Conservation (phyloP, 805 yeast genomes). For the Saccharomycopsis olivae region DNA sequence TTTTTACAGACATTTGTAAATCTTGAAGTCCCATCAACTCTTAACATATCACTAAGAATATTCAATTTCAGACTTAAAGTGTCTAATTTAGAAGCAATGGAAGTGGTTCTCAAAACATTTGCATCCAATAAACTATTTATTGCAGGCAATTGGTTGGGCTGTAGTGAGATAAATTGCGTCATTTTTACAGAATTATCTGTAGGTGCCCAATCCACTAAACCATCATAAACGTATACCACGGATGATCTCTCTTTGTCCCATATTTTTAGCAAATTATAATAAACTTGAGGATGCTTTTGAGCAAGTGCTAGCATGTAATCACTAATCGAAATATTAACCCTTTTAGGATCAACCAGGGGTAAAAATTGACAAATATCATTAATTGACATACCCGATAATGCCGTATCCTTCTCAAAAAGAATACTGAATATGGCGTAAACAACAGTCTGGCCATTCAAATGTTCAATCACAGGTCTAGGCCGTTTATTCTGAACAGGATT, state of each 20-base stretch:
- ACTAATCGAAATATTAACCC: no score
- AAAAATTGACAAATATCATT: no score
- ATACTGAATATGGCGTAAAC: slow-evolving; percentile 1
- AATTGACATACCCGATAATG: slow-evolving; percentile 4
- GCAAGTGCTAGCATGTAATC: not conserved
- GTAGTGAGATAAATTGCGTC: not conserved
- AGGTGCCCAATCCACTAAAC: slow-evolving; percentile 10
- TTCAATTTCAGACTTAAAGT: not conserved
- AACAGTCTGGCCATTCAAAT: not conserved
- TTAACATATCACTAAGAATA: no score
- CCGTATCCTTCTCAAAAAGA: slow-evolving; percentile 8
- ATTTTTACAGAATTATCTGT: not conserved
- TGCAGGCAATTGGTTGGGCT: no score
- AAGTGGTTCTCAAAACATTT: not conserved
- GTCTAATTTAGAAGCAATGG: not conserved
- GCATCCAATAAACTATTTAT: not conserved
- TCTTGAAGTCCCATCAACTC: not conserved
- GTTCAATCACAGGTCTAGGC: slow-evolving; percentile 7
- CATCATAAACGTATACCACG: slow-evolving; percentile 9
- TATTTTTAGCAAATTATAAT: slow-evolving; percentile 9
- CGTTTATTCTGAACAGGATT: no score
- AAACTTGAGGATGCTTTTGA: not conserved
- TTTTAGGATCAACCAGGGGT: no score
- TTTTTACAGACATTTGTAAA: slow-evolving; percentile 11
- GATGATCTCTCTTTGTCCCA: slow-evolving; percentile 4